phyloP scores from a whole-genome alignment of 2,329 filamentous ascomycete species.

The Talaromyces atroroseus region DNA sequence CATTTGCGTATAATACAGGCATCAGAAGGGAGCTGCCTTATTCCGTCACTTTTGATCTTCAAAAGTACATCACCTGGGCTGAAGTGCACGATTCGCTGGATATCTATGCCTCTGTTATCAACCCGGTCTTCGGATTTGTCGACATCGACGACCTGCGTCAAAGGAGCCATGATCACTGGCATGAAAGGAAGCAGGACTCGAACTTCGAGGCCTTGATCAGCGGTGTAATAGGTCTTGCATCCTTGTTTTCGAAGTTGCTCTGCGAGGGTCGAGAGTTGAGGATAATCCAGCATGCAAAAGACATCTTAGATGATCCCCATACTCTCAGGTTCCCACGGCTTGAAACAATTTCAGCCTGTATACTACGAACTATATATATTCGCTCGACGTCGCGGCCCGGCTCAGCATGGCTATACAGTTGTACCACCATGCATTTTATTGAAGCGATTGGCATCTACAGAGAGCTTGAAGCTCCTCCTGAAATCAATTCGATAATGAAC shows the following conservation, averaged over 20 bases:
- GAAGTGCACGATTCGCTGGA: conserved; percentile 24
- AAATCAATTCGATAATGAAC: conserved; percentile 5
- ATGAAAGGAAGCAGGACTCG: conserved; percentile 18
- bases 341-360: conserved; percentile 36
- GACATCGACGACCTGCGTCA: conserved; percentile 21
- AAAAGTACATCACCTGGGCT: conserved; percentile 21
- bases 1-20: conserved; percentile 33
- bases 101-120: conserved; percentile 24
- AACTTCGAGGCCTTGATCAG: conserved; percentile 30
- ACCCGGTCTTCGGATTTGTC: conserved; percentile 30
- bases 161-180: conserved; percentile 27
- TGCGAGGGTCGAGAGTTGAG: conserved; percentile 22
- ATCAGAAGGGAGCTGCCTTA: conserved; percentile 24
- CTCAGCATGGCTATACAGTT: conserved; percentile 51
- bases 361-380: conserved; percentile 47
- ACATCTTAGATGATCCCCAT: conserved; percentile 37
- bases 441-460: conserved; percentile 40
- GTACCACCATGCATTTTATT: conserved; percentile 50
- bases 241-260: conserved; percentile 24
- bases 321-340: conserved; percentile 22
- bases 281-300: conserved; percentile 32
- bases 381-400: conserved; percentile 48
- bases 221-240: conserved; percentile 28
- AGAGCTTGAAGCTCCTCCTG: conserved; percentile 17
- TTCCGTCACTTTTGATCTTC: conserved; percentile 19